These are phyloP conservation scores for Apiospora aurea DNA, from an alignment of 2,329 filamentous ascomycete species.

Conservation along the genomic window DNA sequence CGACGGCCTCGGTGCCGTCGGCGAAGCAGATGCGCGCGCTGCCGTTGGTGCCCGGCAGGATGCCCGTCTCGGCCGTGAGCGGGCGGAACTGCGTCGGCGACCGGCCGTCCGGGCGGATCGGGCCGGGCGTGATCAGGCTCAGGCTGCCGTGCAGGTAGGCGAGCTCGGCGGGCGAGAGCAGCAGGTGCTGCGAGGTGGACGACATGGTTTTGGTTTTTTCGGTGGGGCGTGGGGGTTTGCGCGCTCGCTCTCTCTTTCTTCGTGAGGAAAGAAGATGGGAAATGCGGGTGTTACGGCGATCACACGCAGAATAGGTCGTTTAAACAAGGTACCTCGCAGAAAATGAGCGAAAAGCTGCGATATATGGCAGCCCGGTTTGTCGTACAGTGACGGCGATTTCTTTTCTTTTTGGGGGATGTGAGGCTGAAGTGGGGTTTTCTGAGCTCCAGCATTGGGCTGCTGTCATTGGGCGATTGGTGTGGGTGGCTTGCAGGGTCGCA, in stretches of 20 bases:
- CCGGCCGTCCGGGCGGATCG: constrained; percentile 86
- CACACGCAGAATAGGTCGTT: neutral
- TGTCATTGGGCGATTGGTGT: constrained; percentile 25
- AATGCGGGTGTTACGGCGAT: too few species aligned
- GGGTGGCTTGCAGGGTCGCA: constrained; percentile 16
- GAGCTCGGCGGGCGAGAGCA: constrained; percentile 93
- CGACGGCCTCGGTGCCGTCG: constrained; percentile 94
- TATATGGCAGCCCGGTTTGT: neutral
- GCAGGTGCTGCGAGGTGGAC: constrained; percentile 73
- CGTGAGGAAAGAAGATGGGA: neutral
- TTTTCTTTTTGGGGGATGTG: constrained; percentile 22
- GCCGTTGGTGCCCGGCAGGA: constrained; percentile 88
- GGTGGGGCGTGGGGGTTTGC: neutral
- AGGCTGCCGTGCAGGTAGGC: constrained; percentile 93
- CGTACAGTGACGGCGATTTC: constrained; percentile 13
- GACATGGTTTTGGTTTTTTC: constrained; percentile 32
- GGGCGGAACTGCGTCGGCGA: constrained; percentile 87
- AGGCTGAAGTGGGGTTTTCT: constrained; percentile 36
- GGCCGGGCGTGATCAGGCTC: constrained; percentile 71
- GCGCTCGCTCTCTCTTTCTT: neutral
- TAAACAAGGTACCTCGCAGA: neutral
- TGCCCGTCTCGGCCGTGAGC: constrained; percentile 86
- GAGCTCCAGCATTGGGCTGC: constrained; percentile 34
- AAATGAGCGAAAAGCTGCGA: constrained; percentile 4
- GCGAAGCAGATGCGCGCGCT: constrained; percentile 93